These are phyloP conservation scores for Trichoderma semiorbis DNA, from an alignment of 2,329 filamentous ascomycete genomes.

Conservation along the genomic window DNA sequence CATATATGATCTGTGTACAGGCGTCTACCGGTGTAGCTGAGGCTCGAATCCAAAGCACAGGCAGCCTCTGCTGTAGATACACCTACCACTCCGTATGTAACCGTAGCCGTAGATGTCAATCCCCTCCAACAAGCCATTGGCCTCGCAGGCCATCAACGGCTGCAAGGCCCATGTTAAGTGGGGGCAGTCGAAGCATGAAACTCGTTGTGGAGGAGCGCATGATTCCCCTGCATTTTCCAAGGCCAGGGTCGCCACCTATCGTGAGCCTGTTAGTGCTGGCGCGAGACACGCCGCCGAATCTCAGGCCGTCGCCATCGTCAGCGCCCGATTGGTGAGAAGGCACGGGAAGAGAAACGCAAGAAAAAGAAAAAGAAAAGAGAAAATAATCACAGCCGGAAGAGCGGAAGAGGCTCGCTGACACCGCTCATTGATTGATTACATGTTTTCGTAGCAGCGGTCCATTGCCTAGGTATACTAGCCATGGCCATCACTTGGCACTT, in stretches of 20 bases:
- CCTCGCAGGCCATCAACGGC: not conserved
- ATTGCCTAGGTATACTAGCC: not conserved
- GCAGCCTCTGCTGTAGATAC: not conserved
- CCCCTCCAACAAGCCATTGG: not conserved
- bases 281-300: slow-evolving; percentile 18
- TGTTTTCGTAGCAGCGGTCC: not conserved
- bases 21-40: not conserved
- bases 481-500: not conserved
- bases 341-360: not conserved
- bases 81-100: not conserved
- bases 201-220: slow-evolving; percentile 15
- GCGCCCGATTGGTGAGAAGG: not conserved
- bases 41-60: not conserved
- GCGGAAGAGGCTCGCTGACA: not conserved
- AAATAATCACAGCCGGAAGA: not conserved
- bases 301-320: slow-evolving; percentile 8
- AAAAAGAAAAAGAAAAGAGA: not conserved
- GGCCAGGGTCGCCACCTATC: not conserved
- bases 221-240: slow-evolving; percentile 11
- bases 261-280: slow-evolving; percentile 12
- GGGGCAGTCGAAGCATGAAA: slow-evolving; percentile 15
- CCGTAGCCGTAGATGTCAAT: not conserved
- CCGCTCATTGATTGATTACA: not conserved
- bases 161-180: slow-evolving; percentile 8
- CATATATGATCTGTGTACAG: not conserved